Base-by-base conservation (phyloP, 148 eudicot genomes). In the Silene uniflora region DNA sequence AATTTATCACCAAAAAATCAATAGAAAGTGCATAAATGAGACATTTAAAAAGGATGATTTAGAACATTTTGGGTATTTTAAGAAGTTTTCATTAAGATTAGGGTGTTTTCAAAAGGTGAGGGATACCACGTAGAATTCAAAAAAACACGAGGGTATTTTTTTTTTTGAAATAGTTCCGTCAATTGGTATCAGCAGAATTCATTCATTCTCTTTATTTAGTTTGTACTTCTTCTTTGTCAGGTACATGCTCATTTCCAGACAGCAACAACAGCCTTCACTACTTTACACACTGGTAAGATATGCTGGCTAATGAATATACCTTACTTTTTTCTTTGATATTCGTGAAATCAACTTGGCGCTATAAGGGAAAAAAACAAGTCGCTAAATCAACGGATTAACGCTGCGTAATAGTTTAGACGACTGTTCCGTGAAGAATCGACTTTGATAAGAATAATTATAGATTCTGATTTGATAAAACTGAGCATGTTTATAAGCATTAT, bases 241-340 rank as follows among this genome's bases (percentile, higher is more conserved):
- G 87, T 93, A 85, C 85, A 86, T 93, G 93, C 90, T 93, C 27
- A 78, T 93, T 71, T 87, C 91, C 64, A 87, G 85, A 84, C 88
- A 73, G 80, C 88, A 89, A 73, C 84, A 88, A 80, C 91, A 87
- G 29, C 96, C 96, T 62, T 81, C 92, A 75, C 74, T 91, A 75
- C 93, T 93, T 65, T 93, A 89, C 81, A 91, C 98, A 75, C 88
- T 93, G 96, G 98, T 92, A 89, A 77, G 84, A 75, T 76, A 46
- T 72, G 19, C 18, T 76, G 61, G 67, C 62, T 63, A 29, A 42
- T 62, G 62, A 19, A 56, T 52, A 16, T 25, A 29, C 25, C 18
- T 9, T 67, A 59, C 63, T 55, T 18, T 42, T 59, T 13, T 54
- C 23, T 70, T 59, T 10, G 18, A 12, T 22, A 44, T 32, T 19